Conservation (phyloP, 2,329 filamentous ascomycete genomes). For the Parafenestella ontariensis region DNA sequence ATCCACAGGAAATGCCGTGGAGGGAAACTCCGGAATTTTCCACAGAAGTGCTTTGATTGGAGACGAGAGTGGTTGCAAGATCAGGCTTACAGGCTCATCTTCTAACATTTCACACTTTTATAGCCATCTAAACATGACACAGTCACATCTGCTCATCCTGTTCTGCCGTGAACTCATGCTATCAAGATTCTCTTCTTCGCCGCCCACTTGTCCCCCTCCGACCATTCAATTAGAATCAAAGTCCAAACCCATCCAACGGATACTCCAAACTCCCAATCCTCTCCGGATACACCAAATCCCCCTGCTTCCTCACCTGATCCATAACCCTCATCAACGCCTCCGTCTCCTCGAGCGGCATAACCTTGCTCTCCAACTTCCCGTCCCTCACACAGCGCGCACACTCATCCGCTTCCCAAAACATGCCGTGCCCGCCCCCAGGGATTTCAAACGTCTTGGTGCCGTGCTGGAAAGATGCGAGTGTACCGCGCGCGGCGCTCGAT, state of each 20-base stretch:
- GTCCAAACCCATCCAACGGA: constrained; percentile 28
- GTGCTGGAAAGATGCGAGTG: constrained; percentile 9
- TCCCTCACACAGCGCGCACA: constrained; percentile 78
- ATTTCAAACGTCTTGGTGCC: constrained; percentile 52
- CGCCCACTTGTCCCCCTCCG: not conserved
- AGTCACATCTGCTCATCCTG: no score
- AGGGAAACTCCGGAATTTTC: no score
- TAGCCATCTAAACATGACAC: no score
- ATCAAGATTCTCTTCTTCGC: no score
- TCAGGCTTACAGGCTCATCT: no score
- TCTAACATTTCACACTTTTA: no score
- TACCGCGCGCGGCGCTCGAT: constrained; percentile 34
- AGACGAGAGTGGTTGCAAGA: no score
- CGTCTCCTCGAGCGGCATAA: constrained; percentile 72
- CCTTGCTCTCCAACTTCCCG: constrained; percentile 70
- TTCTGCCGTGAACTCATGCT: no score
- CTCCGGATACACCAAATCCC: constrained; percentile 66
- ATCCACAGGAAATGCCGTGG: no score
- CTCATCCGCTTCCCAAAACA: constrained; percentile 89
- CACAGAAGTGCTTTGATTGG: no score
- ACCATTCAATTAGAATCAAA: constrained; percentile 18
- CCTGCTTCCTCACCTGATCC: constrained; percentile 71
- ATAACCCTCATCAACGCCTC: constrained; percentile 81
- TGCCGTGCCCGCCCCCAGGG: constrained; percentile 70
- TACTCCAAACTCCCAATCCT: constrained; percentile 63